phyloP scores from a whole-genome alignment of 2,329 filamentous ascomycete species.

The Calonectria honghensis region DNA sequence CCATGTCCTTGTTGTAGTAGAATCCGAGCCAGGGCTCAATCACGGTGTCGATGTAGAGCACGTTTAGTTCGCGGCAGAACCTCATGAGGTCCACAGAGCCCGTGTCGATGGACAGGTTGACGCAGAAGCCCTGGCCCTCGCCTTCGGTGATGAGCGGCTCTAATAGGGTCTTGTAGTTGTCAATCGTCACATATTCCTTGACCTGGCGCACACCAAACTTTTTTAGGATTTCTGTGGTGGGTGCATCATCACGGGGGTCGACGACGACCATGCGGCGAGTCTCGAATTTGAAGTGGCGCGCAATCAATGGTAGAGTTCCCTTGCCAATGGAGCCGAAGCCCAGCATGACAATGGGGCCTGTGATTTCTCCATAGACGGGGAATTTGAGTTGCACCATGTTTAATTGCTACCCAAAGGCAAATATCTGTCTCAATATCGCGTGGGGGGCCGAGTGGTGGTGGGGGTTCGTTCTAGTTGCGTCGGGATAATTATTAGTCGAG shows the following conservation, averaged over 20 bases:
- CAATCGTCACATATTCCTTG: slow-evolving; percentile 23
- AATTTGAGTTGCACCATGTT: slow-evolving; percentile 4
- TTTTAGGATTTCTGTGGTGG: background rate
- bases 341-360: slow-evolving; percentile 7
- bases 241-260: slow-evolving; percentile 6
- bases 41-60: slow-evolving; percentile 27
- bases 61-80: slow-evolving; percentile 6
- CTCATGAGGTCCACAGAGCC: slow-evolving; percentile 19
- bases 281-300: slow-evolving; percentile 15
- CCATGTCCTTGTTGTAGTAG: slow-evolving; percentile 16
- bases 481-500: background rate
- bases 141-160: slow-evolving; percentile 6
- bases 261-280: slow-evolving; percentile 23
- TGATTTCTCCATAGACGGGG: slow-evolving; percentile 6
- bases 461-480: too few species aligned
- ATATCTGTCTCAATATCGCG: background rate
- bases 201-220: slow-evolving; percentile 20
- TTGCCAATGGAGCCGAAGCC: slow-evolving; percentile 21
- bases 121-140: slow-evolving; percentile 18
- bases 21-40: slow-evolving; percentile 25
- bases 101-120: slow-evolving; percentile 10
- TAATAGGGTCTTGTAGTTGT: slow-evolving; percentile 4
- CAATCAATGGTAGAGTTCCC: slow-evolving; percentile 13
- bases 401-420: background rate
- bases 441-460: background rate